Evolutionary conservation across 495 filamentous ascomycete genomes (phyloP).

Genomic region (Mytilinidion resinicola): DNA sequence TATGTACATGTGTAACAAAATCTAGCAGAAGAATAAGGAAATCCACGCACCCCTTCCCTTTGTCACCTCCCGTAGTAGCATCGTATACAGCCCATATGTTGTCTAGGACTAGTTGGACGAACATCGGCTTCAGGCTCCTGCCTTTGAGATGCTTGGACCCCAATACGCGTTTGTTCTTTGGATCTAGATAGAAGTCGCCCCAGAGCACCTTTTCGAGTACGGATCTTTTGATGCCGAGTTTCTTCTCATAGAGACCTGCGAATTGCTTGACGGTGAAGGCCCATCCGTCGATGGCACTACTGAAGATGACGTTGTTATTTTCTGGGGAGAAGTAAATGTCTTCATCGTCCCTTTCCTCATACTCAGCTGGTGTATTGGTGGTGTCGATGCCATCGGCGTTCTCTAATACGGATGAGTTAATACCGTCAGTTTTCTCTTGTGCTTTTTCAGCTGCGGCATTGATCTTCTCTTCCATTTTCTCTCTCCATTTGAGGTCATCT

Average conservation of each 20-base stretch:
- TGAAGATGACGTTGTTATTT: slow-evolving; percentile 98
- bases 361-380: slow-evolving; percentile 41
- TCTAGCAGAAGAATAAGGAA: slow-evolving; percentile 18
- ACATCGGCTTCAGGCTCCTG: slow-evolving; percentile 86
- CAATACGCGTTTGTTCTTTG: slow-evolving; percentile 91
- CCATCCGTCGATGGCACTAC: slow-evolving; percentile 96
- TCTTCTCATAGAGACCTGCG: slow-evolving; percentile 89
- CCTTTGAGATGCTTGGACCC: slow-evolving; percentile 91
- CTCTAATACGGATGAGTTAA: slow-evolving; percentile 11
- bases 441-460: slow-evolving; percentile 46
- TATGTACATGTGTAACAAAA: slow-evolving; percentile 25
- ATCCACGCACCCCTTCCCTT: slow-evolving; percentile 66
- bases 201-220: slow-evolving; percentile 90
- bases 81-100: slow-evolving; percentile 97
- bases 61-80: slow-evolving; percentile 74
- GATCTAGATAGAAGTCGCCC: slow-evolving; percentile 95
- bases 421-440: slow-evolving; percentile 27
- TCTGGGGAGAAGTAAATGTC: slow-evolving; percentile 97
- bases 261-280: slow-evolving; percentile 96
- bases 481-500: slow-evolving; percentile 93
- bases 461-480: slow-evolving; percentile 79
- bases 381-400: slow-evolving; percentile 46
- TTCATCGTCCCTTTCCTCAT: slow-evolving; percentile 90
- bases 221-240: slow-evolving; percentile 88
- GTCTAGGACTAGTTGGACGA: slow-evolving; percentile 93